These are phyloP conservation scores for Chytridium lagenaria DNA, from an alignment of 371 early-diverging fungal genomes.

Conservation along the genomic window DNA sequence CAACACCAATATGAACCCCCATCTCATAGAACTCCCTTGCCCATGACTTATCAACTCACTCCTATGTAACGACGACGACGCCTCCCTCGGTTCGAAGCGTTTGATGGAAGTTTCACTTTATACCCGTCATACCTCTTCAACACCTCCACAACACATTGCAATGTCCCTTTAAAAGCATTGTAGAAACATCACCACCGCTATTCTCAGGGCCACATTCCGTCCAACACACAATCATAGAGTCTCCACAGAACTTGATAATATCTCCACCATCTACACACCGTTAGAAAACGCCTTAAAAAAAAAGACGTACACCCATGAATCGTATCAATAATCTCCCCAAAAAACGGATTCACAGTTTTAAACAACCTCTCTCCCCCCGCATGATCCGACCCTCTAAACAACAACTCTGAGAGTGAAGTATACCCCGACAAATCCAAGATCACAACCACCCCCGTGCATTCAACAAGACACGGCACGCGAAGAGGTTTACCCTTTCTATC, in stretches of 20 bases:
- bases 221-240: constrained; percentile 14
- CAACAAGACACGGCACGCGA: neutral
- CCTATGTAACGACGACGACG: too few relatives aligned
- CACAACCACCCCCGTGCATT: neutral
- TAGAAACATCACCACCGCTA: neutral
- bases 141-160: constrained; percentile 5
- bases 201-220: neutral
- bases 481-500: neutral
- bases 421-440: constrained; percentile 19
- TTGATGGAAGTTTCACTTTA: neutral
- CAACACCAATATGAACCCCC: constrained; percentile 16
- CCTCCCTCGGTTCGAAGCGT: neutral
- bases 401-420: constrained; percentile 6
- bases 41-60: too few relatives aligned
- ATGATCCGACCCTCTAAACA: constrained; percentile 3
- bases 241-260: constrained; percentile 20
- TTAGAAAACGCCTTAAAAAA: neutral
- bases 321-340: constrained; percentile 6
- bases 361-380: constrained; percentile 11
- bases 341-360: constrained; percentile 15
- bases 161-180: neutral
- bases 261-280: constrained; percentile 5
- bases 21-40: neutral
- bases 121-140: constrained; percentile 8
- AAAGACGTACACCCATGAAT: constrained; percentile 2